phyloP scores from a whole-genome alignment of 345 rosid genomes.

The Euphorbia peplus region DNA sequence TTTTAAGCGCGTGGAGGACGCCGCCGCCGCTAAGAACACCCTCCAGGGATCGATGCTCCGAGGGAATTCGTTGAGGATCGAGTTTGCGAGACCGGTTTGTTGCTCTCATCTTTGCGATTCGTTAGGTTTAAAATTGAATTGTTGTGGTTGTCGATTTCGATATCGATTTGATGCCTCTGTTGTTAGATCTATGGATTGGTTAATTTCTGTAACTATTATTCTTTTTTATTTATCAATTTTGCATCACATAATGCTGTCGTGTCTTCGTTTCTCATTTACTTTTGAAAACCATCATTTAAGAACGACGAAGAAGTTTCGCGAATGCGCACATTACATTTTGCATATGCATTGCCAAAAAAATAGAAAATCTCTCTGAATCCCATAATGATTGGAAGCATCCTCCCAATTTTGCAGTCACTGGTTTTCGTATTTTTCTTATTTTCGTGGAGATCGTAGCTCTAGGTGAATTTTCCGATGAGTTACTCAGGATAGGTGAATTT shows the following conservation, averaged over 20 bases:
- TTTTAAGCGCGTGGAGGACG: slow-evolving; percentile 79
- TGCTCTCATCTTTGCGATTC: slow-evolving; percentile 45
- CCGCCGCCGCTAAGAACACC: slow-evolving; percentile 67
- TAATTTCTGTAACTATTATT: neutral
- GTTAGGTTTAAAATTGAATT: neutral
- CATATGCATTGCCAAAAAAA: neutral
- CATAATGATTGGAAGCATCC: neutral
- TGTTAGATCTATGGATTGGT: neutral
- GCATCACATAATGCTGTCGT: neutral
- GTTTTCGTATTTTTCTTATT: neutral
- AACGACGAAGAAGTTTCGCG: neutral
- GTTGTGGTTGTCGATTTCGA: neutral
- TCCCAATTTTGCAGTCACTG: neutral
- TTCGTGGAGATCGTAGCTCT: neutral
- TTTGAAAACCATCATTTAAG: neutral
- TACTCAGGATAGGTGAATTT: neutral
- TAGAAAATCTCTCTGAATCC: neutral
- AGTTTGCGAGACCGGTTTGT: slow-evolving; percentile 99
- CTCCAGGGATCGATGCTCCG: slow-evolving; percentile 61
- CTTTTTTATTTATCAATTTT: neutral
- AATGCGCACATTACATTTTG: neutral
- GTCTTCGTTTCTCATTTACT: neutral
- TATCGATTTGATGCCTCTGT: neutral
- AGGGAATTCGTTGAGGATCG: slow-evolving; percentile 71
- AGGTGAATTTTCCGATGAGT: neutral